These are phyloP conservation scores for Picochlorum costavermella DNA, from an alignment of 139 green algal species.

Conservation along the genomic window DNA sequence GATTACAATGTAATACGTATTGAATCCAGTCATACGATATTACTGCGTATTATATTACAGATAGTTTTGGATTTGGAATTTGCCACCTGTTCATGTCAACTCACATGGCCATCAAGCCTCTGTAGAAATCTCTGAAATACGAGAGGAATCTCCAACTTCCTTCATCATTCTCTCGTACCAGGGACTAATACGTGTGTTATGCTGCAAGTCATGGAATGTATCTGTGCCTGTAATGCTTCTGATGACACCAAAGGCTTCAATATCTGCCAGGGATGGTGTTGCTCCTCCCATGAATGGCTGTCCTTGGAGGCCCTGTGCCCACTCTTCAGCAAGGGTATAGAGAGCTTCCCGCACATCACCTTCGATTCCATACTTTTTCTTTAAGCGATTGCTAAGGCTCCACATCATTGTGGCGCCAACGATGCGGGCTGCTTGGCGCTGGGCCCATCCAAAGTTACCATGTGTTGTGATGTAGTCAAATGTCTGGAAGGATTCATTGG, in stretches of 20 bases:
- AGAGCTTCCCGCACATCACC: conserved; percentile 69
- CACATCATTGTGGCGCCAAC: conserved; percentile 75
- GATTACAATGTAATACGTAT: no score
- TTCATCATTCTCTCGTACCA: conserved; percentile 72
- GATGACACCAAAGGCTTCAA: conserved; percentile 87
- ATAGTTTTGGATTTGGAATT: neutral
- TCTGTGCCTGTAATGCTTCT: conserved; percentile 63
- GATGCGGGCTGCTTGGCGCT: conserved; percentile 43
- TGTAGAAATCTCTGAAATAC: conserved; percentile 2
- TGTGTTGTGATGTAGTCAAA: conserved; percentile 82
- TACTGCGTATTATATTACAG: no score
- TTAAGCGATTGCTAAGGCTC: conserved; percentile 36
- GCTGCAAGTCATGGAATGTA: conserved; percentile 80
- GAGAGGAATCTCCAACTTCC: conserved; percentile 34
- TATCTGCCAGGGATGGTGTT: conserved; percentile 79
- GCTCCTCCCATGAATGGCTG: conserved; percentile 48
- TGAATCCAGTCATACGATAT: no score
- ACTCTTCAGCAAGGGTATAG: conserved; percentile 54
- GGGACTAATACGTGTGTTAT: conserved; percentile 44
- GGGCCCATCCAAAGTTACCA: conserved; percentile 57
- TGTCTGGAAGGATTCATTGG: conserved; percentile 64
- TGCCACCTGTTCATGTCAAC: neutral
- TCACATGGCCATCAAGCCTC: neutral
- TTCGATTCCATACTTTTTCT: conserved; percentile 83
- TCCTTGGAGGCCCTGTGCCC: conserved; percentile 30